These are phyloP conservation scores for Sambucus nigra DNA, from an alignment of 129 eudicot genomes.

Conservation along the genomic window DNA sequence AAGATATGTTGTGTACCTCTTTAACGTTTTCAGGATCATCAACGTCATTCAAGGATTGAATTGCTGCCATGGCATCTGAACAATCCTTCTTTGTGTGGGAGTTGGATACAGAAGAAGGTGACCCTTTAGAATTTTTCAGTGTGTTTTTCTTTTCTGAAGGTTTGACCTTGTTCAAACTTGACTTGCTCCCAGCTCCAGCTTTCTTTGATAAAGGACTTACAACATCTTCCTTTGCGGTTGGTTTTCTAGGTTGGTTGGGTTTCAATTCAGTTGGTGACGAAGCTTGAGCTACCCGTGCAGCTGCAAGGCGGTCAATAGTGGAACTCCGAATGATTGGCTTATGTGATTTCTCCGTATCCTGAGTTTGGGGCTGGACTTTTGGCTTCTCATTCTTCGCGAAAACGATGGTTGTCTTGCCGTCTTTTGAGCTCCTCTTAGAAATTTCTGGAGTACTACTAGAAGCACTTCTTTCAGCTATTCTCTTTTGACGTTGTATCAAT, in stretches of 20 bases:
- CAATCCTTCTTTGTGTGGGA: conserved; percentile 7
- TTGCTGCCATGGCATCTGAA: conserved; percentile 5
- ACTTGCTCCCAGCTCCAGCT: conserved; percentile 22
- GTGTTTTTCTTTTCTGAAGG: conserved; percentile 22
- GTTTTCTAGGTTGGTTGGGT: conserved; percentile 16
- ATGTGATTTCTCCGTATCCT: conserved; percentile 22
- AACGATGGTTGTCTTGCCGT: conserved; percentile 11
- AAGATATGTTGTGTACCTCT: conserved; percentile 30
- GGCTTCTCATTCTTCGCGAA: conserved; percentile 26
- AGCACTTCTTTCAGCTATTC: conserved; percentile 83
- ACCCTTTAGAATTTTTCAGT: conserved; percentile 13
- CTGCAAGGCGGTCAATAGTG: conserved; percentile 61
- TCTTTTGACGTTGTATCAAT: conserved; percentile 46
- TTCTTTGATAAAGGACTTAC: conserved; percentile 13
- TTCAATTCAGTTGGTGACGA: conserved; percentile 13
- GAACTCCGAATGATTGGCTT: conserved; percentile 47
- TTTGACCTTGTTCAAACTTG: conserved; percentile 11
- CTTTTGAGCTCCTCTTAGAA: conserved; percentile 20
- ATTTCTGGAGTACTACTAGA: conserved; percentile 23
- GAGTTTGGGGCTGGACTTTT: conserved; percentile 17
- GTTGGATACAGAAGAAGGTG: conserved; percentile 12
- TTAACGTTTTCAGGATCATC: conserved; percentile 24
- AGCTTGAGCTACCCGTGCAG: conserved; percentile 38
- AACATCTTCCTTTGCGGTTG: conserved; percentile 20
- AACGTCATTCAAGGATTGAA: not conserved